Evolutionary conservation across 352 stramenopile genomes (phyloP).

Genomic region (Phytophthora lateralis): DNA sequence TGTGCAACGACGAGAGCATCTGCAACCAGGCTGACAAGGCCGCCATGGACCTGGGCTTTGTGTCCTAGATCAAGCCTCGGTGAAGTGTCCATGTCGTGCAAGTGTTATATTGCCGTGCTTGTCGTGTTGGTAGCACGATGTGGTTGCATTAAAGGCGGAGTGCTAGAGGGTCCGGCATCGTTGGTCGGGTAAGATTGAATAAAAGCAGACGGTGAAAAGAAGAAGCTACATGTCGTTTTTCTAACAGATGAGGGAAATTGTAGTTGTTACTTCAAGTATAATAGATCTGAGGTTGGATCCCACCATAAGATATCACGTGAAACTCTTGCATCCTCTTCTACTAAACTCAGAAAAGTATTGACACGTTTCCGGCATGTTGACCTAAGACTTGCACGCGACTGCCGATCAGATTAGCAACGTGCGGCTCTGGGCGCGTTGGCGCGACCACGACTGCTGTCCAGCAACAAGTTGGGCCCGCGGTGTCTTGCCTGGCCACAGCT

Average conservation of each 20-base stretch:
- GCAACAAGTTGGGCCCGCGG: not conserved
- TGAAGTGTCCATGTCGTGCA: not conserved
- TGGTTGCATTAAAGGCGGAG: not conserved
- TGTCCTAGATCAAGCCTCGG: slow-evolving; percentile 43
- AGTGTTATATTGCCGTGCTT: slow-evolving; percentile 25
- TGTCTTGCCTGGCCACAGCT: not conserved
- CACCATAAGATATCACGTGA: too few species aligned
- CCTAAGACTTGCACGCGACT: too few species aligned
- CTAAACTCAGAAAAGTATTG: too few species aligned
- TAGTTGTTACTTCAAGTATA: too few species aligned
- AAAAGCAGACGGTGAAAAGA: too few species aligned
- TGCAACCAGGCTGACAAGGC: slow-evolving; percentile 82
- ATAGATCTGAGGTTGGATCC: too few species aligned
- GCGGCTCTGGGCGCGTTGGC: not conserved
- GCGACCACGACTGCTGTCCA: not conserved
- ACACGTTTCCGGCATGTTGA: too few species aligned
- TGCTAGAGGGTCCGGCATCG: not conserved
- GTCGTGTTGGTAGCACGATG: slow-evolving; percentile 15
- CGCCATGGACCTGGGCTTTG: slow-evolving; percentile 81
- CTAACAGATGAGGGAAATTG: too few species aligned
- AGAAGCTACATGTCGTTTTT: too few species aligned
- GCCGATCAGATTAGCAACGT: not conserved
- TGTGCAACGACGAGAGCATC: slow-evolving; percentile 75
- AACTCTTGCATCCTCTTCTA: too few species aligned
- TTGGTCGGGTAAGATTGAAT: slow-evolving; percentile 4